phyloP scores from a whole-genome alignment of 2,329 filamentous ascomycete genomes.

The Aspergillus floridensis region DNA sequence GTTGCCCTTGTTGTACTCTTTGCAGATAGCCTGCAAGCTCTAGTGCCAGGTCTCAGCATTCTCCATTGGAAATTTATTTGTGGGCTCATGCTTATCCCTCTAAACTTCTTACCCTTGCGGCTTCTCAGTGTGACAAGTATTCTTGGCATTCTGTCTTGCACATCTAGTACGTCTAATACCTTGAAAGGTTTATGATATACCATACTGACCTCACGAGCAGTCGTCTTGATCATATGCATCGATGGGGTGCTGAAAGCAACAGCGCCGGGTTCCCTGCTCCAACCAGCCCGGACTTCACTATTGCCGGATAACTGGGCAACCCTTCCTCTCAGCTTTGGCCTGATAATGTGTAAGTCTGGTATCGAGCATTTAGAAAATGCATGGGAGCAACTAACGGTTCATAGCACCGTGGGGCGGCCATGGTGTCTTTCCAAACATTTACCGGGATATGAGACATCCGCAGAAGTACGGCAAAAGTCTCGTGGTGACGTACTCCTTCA shows the following conservation, averaged over 20 bases:
- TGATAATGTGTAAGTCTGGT: slow-evolving; percentile 67
- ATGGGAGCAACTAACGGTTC: slow-evolving; percentile 6
- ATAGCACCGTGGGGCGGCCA: slow-evolving; percentile 67
- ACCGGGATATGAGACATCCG: slow-evolving; percentile 75
- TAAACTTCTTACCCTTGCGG: slow-evolving; percentile 81
- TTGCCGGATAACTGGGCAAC: slow-evolving; percentile 85
- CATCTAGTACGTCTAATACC: slow-evolving; percentile 69
- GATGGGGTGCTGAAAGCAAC: slow-evolving; percentile 83
- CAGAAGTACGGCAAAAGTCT: slow-evolving; percentile 75
- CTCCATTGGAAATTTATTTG: slow-evolving; percentile 83
- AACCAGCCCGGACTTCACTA: slow-evolving; percentile 76
- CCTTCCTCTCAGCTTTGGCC: slow-evolving; percentile 80
- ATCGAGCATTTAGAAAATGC: neutral
- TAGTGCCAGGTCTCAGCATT: slow-evolving; percentile 69
- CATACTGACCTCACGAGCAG: slow-evolving; percentile 47
- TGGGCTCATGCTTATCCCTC: slow-evolving; percentile 70
- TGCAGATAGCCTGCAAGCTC: slow-evolving; percentile 76
- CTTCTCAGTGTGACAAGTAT: slow-evolving; percentile 87
- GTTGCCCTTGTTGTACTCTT: slow-evolving; percentile 92
- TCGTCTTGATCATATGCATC: slow-evolving; percentile 77
- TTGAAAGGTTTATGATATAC: neutral
- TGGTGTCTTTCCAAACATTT: slow-evolving; percentile 79
- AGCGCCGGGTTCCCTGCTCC: slow-evolving; percentile 74
- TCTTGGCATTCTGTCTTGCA: slow-evolving; percentile 84
- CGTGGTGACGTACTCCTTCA: slow-evolving; percentile 79